A percentile compares a stretch with the other conserved stretches of the same genome.
These are phyloP conservation scores for Emergomyces africanus DNA, from an alignment of 2,329 filamentous ascomycete genomes.

Conservation along the genomic window DNA sequence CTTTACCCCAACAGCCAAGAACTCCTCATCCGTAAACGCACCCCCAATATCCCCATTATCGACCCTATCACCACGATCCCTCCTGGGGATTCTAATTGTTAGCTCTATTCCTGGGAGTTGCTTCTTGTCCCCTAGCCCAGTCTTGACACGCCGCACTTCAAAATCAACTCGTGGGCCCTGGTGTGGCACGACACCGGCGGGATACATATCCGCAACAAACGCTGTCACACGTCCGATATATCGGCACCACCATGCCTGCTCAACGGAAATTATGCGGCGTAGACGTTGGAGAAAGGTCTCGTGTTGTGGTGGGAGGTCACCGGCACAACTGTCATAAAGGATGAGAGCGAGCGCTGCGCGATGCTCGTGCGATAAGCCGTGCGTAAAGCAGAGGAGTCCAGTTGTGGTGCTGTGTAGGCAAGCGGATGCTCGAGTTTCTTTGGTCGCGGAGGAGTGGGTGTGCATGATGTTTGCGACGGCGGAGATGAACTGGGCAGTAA, in stretches of 20 bases:
- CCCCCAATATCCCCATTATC: not conserved
- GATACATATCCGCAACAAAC: conserved; percentile 48
- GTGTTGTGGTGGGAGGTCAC: conserved; percentile 47
- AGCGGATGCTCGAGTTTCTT: conserved; percentile 48
- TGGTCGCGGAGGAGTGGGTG: conserved; percentile 37
- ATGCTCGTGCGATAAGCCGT: conserved; percentile 61
- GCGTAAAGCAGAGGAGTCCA: conserved; percentile 52
- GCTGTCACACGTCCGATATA: conserved; percentile 50
- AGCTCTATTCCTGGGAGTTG: conserved; percentile 33
- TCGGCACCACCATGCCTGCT: conserved; percentile 51
- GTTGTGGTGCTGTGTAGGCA: conserved; percentile 61
- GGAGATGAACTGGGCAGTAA: conserved; percentile 37
- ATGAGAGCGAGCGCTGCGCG: conserved; percentile 60
- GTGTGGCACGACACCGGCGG: conserved; percentile 39
- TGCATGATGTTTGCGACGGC: conserved; percentile 50
- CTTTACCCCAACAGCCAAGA: conserved; percentile 30
- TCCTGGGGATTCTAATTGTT: conserved; percentile 30
- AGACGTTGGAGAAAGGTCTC: conserved; percentile 42
- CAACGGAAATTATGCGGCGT: conserved; percentile 39
- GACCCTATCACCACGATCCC: conserved; percentile 20
- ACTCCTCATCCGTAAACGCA: conserved; percentile 15
- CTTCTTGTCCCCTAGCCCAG: conserved; percentile 28
- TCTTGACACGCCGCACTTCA: conserved; percentile 30
- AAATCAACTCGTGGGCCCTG: conserved; percentile 22
- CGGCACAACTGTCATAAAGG: conserved; percentile 62